A percentile compares a stretch with the other conserved stretches of the same genome.
These are phyloP conservation scores for Brasenia schreberi DNA, from an alignment of 164 flowering plant species.

Conservation along the genomic window DNA sequence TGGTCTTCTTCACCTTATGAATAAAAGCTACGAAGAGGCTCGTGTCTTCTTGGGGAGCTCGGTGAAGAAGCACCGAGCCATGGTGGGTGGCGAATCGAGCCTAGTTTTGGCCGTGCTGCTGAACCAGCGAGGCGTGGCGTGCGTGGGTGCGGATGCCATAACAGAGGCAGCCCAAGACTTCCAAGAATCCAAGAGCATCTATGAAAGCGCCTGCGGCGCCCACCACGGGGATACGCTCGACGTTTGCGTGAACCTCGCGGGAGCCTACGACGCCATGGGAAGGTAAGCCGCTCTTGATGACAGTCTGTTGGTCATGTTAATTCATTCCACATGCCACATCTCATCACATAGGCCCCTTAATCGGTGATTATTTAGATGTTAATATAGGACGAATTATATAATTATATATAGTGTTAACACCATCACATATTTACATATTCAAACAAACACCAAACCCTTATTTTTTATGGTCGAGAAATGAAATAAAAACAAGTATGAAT, in stretches of 20 bases:
- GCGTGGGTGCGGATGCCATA: background rate
- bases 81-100: background rate
- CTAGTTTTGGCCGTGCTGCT: slow-evolving; percentile 1
- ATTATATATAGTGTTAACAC: too few species aligned
- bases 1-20: slow-evolving; percentile 2
- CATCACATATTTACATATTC: too few species aligned
- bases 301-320: too few species aligned
- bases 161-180: slow-evolving; percentile 1
- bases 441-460: too few species aligned
- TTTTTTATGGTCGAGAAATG: too few species aligned
- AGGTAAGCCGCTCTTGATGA: background rate
- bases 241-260: slow-evolving; percentile 4
- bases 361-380: too few species aligned
- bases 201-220: slow-evolving; percentile 1
- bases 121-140: slow-evolving; percentile 4
- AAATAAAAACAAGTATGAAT: too few species aligned
- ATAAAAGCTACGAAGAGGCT: background rate
- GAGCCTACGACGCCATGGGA: slow-evolving; percentile 6
- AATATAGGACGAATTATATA: too few species aligned
- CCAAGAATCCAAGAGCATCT: background rate
- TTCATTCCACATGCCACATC: too few species aligned
- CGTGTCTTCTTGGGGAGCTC: slow-evolving; percentile 1
- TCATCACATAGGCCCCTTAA: too few species aligned
- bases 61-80: background rate
- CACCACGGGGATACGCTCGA: slow-evolving; percentile 1